Evolutionary conservation across 306 rosid genomes (phyloP).

Genomic region (Argentina anserina): DNA sequence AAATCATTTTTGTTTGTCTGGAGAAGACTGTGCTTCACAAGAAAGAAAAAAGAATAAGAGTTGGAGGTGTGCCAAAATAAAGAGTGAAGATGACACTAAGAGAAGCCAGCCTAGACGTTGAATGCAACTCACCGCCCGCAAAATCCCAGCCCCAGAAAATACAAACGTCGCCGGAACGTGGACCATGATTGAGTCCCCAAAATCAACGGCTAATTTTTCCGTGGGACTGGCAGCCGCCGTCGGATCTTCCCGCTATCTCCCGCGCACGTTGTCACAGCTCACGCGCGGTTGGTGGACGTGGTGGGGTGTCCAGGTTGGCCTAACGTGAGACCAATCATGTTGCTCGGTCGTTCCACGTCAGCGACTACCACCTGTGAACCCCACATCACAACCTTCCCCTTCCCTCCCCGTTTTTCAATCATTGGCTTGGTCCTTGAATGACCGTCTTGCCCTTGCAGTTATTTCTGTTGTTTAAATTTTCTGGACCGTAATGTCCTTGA

Average conservation of each 20-base stretch:
- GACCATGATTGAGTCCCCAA: conserved; percentile 12
- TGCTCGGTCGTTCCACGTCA: conserved; percentile 55
- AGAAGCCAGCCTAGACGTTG: conserved; percentile 33
- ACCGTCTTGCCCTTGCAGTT: conserved; percentile 37
- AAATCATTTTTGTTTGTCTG: neutral
- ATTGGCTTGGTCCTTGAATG: conserved; percentile 20
- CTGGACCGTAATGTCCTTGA: conserved; percentile 10
- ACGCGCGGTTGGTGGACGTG: conserved; percentile 50
- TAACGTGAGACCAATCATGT: conserved; percentile 64
- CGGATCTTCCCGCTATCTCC: conserved; percentile 20
- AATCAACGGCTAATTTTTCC: conserved; percentile 30
- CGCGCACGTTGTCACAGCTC: conserved; percentile 71
- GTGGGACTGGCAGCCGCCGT: conserved; percentile 8
- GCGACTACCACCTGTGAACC: conserved; percentile 9
- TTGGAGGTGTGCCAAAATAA: conserved; percentile 16
- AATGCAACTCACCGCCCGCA: conserved; percentile 49
- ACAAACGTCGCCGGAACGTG: conserved; percentile 31
- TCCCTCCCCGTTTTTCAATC: conserved; percentile 40
- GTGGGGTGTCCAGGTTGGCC: conserved; percentile 43
- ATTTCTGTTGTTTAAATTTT: neutral
- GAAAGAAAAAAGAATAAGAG: neutral
- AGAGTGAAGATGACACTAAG: conserved; percentile 9
- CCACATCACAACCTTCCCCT: conserved; percentile 27
- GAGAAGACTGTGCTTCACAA: neutral
- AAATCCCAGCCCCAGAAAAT: conserved; percentile 30